Conservation (phyloP, 1,284 basidiomycete species). For the Ceratobasidium theobromae region DNA sequence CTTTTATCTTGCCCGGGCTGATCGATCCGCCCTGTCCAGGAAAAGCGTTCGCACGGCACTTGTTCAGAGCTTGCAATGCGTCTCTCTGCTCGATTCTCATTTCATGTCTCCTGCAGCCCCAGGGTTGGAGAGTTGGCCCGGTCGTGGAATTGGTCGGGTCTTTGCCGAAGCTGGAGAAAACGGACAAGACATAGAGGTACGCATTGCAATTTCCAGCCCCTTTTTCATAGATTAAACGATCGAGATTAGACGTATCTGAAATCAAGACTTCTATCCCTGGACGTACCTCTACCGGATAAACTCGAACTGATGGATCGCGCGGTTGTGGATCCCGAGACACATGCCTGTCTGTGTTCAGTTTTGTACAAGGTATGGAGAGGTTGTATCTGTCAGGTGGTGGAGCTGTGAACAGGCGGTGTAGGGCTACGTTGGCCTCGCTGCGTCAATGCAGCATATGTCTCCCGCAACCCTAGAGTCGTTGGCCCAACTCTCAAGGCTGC, state of each 20-base stretch:
- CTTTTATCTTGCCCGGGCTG: background rate
- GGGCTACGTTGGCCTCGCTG: constrained; percentile 12
- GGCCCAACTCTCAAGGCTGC: constrained; percentile 62
- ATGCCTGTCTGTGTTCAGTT: constrained; percentile 57
- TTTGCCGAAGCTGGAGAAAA: constrained; percentile 24
- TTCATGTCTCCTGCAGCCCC: background rate
- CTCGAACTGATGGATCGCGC: constrained; percentile 55
- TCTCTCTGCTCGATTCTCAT: constrained; percentile 28
- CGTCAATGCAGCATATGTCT: constrained; percentile 43
- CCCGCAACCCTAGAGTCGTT: constrained; percentile 55
- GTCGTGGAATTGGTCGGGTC: constrained; percentile 16
- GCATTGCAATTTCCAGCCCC: background rate
- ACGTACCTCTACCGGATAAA: constrained; percentile 55
- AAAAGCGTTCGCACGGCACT: constrained; percentile 26
- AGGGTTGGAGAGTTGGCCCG: constrained; percentile 19
- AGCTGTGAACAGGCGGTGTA: too few relatives aligned
- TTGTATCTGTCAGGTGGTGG: too few relatives aligned
- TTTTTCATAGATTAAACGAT: background rate
- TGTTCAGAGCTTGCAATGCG: constrained; percentile 28
- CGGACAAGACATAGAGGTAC: constrained; percentile 26
- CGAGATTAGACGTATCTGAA: constrained; percentile 57
- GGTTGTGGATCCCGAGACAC: constrained; percentile 61
- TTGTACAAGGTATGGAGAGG: constrained; percentile 67
- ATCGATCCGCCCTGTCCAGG: background rate
- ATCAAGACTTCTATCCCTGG: constrained; percentile 55